Evolutionary conservation across 1,139 yeast genomes (phyloP), one percentile per base, ranked within the genome.

Genomic region (Scheffersomyces segobiensis): DNA sequence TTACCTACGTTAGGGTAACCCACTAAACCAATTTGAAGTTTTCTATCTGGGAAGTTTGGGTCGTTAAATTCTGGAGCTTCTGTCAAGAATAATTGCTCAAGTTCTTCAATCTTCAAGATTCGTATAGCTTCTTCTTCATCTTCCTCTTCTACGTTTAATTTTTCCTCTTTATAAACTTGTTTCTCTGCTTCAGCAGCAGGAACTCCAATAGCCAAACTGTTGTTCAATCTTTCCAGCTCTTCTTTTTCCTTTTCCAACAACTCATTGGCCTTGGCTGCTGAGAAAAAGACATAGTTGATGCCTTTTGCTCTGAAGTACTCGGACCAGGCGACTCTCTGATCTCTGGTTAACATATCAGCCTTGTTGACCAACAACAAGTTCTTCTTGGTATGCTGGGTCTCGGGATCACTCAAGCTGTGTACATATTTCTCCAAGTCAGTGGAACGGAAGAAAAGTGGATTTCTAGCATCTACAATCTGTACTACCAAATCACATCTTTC

Each of bases 1-100:
- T 93, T 93, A 81, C 98, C 98, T 56, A 93, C 98, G 72, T 93
- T 92, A 46, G 97, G 97, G 72, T 93, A 93, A 53, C 99, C 99
- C 20, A 96, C 99, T 61, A 96, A 83, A 58, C 99, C 99, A 63
- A 96, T 92, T 70, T 93, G 96, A 56, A 92, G 80, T 60, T 88
- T 81, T 63, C 88, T 82, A 50, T 87, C 89, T 20, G 87, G 87
- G 62, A 66, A 82, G 57, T 77, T 83, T 53, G 87, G 87, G 62
- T 76, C 81, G 60, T 82, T 75, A 52, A 92, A 87, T 55, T 81
- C 80, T 7, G 98, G 98, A 0, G 98, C 93, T 59, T 86, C 89
- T n/a, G 80, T 73, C 67, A 92, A 74, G 74, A 95, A 93, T 39
- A 96, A 79, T 18, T 84, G 83, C 74, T 95, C 98, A 57, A 96